These are phyloP conservation scores for Penicillium antarcticum DNA, from an alignment of 495 filamentous ascomycete genomes.

Conservation along the genomic window DNA sequence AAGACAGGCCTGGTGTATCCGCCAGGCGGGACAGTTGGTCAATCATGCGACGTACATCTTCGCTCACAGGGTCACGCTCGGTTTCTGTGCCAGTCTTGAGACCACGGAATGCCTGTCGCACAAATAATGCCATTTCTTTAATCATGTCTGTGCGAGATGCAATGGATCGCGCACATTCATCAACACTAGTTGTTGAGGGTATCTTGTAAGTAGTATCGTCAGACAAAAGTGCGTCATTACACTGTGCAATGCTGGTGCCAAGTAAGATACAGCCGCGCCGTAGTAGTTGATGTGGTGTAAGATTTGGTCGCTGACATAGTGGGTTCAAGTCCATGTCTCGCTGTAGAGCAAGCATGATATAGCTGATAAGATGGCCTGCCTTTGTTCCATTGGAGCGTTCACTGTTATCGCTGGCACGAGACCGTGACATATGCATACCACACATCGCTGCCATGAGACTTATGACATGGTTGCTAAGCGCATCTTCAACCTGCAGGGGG, in stretches of 20 bases:
- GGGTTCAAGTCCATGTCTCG: slow-evolving; percentile 18
- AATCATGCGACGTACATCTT: slow-evolving; percentile 29
- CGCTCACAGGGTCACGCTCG: slow-evolving; percentile 19
- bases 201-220: neutral
- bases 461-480: slow-evolving; percentile 40
- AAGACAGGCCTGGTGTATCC: slow-evolving; percentile 19
- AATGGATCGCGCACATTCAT: slow-evolving; percentile 16
- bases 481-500: slow-evolving; percentile 41
- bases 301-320: slow-evolving; percentile 1
- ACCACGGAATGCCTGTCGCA: slow-evolving; percentile 36
- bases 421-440: slow-evolving; percentile 41
- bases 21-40: slow-evolving; percentile 25
- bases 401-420: slow-evolving; percentile 15
- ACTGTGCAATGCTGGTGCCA: slow-evolving; percentile 32
- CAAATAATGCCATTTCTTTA: slow-evolving; percentile 36
- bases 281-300: slow-evolving; percentile 24
- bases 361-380: slow-evolving; percentile 26
- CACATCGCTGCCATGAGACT: slow-evolving; percentile 42
- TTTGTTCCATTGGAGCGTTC: slow-evolving; percentile 17
- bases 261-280: slow-evolving; percentile 39
- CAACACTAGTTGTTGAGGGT: slow-evolving; percentile 9
- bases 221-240: slow-evolving; percentile 22
- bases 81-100: slow-evolving; percentile 24
- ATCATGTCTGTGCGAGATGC: slow-evolving; percentile 30
- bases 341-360: slow-evolving; percentile 25